A percentile compares a stretch with the other conserved stretches of the same genome.
Conservation (phyloP, 2,329 filamentous ascomycete genomes). For the Malbranchea zuffiana region DNA sequence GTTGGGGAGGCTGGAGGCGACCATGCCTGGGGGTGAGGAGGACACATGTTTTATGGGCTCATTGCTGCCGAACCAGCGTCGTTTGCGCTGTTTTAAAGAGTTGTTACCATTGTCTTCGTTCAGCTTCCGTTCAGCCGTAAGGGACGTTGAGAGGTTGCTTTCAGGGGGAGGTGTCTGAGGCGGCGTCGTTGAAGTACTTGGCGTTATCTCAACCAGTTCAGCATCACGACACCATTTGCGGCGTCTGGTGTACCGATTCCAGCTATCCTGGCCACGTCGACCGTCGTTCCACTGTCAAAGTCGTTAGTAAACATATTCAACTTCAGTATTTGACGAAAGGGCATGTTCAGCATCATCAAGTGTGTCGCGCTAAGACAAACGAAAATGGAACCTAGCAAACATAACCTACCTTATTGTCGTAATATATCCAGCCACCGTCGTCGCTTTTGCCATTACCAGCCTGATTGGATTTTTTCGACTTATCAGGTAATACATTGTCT, state of each 20-base stretch:
- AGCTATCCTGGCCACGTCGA: conserved; percentile 72
- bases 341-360: neutral
- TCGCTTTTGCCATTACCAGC: conserved; percentile 45
- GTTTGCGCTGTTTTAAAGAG: conserved; percentile 24
- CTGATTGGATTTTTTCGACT: conserved; percentile 35
- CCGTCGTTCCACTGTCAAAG: conserved; percentile 72
- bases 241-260: conserved; percentile 85
- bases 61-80: conserved; percentile 28
- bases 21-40: conserved; percentile 5
- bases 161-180: conserved; percentile 32
- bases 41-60: conserved; percentile 9
- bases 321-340: neutral
- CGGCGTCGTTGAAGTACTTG: conserved; percentile 8
- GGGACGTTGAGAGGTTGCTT: conserved; percentile 15
- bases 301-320: conserved; percentile 1
- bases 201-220: conserved; percentile 70
- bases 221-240: conserved; percentile 96
- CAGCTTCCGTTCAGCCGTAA: conserved; percentile 2
- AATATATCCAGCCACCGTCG: conserved; percentile 86
- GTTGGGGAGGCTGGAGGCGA: conserved; percentile 8
- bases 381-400: neutral
- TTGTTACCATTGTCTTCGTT: conserved; percentile 19
- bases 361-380: neutral
- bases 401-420: conserved; percentile 75
- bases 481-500: conserved; percentile 48